Base-by-base conservation (phyloP, 2,329 filamentous ascomycete species). In the Microthyrium microscopicum region DNA sequence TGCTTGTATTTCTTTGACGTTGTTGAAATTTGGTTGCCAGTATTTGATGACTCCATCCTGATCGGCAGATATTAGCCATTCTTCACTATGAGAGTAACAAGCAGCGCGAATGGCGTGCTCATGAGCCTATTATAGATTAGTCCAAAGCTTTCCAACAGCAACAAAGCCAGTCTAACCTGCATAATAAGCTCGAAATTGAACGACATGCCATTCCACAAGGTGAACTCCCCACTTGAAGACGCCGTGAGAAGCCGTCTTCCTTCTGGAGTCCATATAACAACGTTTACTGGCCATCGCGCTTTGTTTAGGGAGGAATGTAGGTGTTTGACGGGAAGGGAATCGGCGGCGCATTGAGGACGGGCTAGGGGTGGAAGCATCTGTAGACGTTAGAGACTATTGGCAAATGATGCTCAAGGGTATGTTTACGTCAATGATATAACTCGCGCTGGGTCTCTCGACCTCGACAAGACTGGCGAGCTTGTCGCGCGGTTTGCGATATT, bases 131-230 rank as follows among this genome's bases (percentile, higher is more conserved):
- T 20, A 32, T 3, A 5, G 15, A 5, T 26, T 15, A 32, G 17
- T 19, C 16, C 19, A 12, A 27, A 21, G 8, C 21, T 7, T 12
- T 17, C 3, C 6, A 5, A n/a, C 19, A 6, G 18, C 11, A 20
- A 13, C n/a, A 8, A 5, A 15, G 20, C 12, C 13, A 13, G 27
- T 15, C 5, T 57, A 34, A 65, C 61, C 54, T 93, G 85, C 80
- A 94, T 94, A 19, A 98, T 94, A 3, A 89, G 95, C 60, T 98
- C 89, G 47, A 98, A 98, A 55, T 98, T 95, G 68, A 98, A 98
- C 17, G 84, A 87, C 27, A 87, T 95, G 41, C 89, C 89, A 53
- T 98, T 98, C 89, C 89, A 98, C 3, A 98, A 59, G 25, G 91
- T 98, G 48, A 98, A 98, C 53, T 98, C 89, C 49, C 89, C 89